phyloP scores from a whole-genome alignment of 352 stramenopile species.

The Phytophthora litchii region DNA sequence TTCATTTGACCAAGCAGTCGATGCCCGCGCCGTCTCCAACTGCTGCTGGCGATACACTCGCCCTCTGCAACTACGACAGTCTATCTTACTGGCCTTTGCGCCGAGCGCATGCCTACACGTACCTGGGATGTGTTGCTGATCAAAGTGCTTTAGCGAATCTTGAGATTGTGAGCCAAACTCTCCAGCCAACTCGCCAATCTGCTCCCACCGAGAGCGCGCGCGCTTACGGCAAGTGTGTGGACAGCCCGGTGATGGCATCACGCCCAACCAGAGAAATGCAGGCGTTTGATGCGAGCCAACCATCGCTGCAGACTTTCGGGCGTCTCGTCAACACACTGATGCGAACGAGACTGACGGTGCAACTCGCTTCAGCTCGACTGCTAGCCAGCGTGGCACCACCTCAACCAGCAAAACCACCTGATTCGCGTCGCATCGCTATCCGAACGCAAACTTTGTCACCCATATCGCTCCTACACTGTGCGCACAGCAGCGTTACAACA shows the following conservation, averaged over 20 bases:
- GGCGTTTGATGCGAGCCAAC: constrained; percentile 1
- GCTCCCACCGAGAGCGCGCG: constrained; percentile 8
- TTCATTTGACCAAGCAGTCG: too few species aligned
- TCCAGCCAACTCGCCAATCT: constrained; percentile 17
- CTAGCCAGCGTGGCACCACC: constrained; percentile 10
- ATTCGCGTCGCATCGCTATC: constrained; percentile 3
- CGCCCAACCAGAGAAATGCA: constrained; percentile 7
- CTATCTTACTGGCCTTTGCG: neutral
- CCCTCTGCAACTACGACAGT: too few species aligned
- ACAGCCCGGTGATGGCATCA: constrained; percentile 5
- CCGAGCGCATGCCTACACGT: constrained; percentile 2
- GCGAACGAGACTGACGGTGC: neutral
- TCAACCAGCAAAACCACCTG: constrained; percentile 10
- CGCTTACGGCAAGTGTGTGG: neutral
- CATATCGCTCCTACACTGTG: neutral
- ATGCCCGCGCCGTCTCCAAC: too few species aligned
- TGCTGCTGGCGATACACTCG: too few species aligned
- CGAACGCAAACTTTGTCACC: constrained; percentile 4
- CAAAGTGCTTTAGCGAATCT: neutral
- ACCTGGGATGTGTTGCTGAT: constrained; percentile 12
- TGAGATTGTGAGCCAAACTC: constrained; percentile 19
- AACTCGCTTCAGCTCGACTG: neutral
- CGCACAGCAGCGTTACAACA: neutral
- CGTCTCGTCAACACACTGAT: neutral
- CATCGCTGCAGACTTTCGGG: neutral